Base-by-base conservation (phyloP, 441 rosid genomes). In the Oxalis stricta region DNA sequence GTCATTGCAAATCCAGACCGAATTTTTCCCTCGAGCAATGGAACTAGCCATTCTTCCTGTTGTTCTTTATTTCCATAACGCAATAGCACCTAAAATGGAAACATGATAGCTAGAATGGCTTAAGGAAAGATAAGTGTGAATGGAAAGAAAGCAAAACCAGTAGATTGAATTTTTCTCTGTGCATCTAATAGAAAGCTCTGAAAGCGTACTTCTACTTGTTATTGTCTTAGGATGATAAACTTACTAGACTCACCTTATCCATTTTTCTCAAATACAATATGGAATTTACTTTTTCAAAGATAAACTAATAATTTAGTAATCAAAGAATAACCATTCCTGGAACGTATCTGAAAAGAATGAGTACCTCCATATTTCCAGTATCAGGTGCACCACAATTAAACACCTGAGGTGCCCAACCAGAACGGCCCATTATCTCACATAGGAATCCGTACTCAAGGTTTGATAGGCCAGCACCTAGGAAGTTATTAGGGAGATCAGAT, bases 1-100 rank as follows among this genome's bases (percentile, higher is more conserved):
- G 99, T 91, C 96, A 91, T 91, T 41, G 99, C 99, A 58, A 91
- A 91, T 63, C 88, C 96, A 53, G 99, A 91, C 38, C 99, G 91
- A 49, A 86, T 81, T 65, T 74, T 77, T 45, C 99, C 99, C 46
- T 83, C 79, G 39, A 91, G 96, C 69, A 91, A 59, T 14, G 96
- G 99, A 56, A 84, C 52, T 48, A 86, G 99, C 96, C 96, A 86
- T 57, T 91, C 68, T 17, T 68, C 66, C n/a, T 63, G 69, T 60
- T 86, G 99, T 57, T 86, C 95, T 67, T 69, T 79, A 69, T 68
- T 83, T 38, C 96, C 99, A 61, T 91, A 86, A 15, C 95, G 79
- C 65, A 86, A 55, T 63, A 91, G 53, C 48, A 86, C 99, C 96
- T 91, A 51, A 43, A 61, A n/a, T 23, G 12, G 32, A 47, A 18